Evolutionary conservation across 208 protist genomes (phyloP).

Genomic region (Acanthamoeba sp.): DNA sequence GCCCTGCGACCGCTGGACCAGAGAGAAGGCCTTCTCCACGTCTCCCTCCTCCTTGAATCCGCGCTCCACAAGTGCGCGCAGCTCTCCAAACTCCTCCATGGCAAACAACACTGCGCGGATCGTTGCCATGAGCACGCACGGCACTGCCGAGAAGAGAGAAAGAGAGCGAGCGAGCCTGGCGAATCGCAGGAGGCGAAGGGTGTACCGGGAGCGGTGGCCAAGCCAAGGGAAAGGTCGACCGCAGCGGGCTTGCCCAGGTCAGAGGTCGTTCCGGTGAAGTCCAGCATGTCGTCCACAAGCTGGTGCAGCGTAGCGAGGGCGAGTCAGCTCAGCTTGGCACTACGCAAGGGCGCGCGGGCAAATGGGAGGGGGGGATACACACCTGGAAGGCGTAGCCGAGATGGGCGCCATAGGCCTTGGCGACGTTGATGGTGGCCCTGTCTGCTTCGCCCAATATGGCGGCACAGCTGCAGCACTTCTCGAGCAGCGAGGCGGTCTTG

Average conservation of each 20-base stretch:
- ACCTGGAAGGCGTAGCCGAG: conserved; percentile 95
- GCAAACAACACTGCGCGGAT: conserved; percentile 80
- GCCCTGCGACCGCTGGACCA: conserved; percentile 57
- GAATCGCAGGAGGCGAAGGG: conserved; percentile 2
- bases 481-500: conserved; percentile 96
- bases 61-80: conserved; percentile 76
- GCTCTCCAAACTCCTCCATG: conserved; percentile 77
- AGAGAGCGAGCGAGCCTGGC: neutral
- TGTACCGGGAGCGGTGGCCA: conserved; percentile 82
- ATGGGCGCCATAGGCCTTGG: conserved; percentile 92
- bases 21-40: conserved; percentile 71
- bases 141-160: neutral
- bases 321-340: too few relatives aligned
- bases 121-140: too few relatives aligned
- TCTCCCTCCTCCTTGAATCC: conserved; percentile 80
- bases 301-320: too few relatives aligned
- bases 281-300: conserved; percentile 96
- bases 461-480: conserved; percentile 93
- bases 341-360: neutral
- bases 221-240: conserved; percentile 76
- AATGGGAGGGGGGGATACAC: neutral
- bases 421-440: conserved; percentile 63
- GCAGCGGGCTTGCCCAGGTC: conserved; percentile 78
- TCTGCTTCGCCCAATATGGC: conserved; percentile 91
- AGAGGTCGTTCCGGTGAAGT: conserved; percentile 89